A percentile compares a stretch with the other conserved stretches of the same genome.
These are phyloP conservation scores for Waltergamsia citrina DNA, from an alignment of 2,329 filamentous ascomycete genomes.

Conservation along the genomic window DNA sequence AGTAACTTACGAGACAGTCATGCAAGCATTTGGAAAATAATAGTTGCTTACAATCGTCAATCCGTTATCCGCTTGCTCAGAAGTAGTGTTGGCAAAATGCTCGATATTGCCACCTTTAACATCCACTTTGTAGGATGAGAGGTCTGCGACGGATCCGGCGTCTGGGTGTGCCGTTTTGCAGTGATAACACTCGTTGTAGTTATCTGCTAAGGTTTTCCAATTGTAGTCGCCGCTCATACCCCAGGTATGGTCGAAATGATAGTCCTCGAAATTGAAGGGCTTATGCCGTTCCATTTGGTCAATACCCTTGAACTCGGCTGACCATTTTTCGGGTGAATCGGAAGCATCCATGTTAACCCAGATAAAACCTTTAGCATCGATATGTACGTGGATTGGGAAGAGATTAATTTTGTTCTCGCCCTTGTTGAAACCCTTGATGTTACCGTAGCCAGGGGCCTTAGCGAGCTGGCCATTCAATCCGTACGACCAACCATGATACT, in stretches of 20 bases:
- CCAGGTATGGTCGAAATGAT: constrained; percentile 48
- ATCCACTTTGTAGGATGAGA: constrained; percentile 43
- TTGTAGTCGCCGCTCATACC: constrained; percentile 47
- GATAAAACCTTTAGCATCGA: too few relatives aligned
- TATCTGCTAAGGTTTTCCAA: constrained; percentile 49
- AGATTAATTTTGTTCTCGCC: too few relatives aligned
- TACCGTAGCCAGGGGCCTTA: too few relatives aligned
- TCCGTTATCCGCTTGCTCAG: constrained; percentile 36
- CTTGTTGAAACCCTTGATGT: too few relatives aligned
- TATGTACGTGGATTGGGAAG: too few relatives aligned
- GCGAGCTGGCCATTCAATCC: too few relatives aligned
- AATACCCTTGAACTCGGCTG: constrained; percentile 35
- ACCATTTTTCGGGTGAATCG: too few relatives aligned
- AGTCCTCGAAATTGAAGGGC: constrained; percentile 41
- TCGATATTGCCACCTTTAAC: constrained; percentile 37
- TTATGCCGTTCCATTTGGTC: constrained; percentile 33
- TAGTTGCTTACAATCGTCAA: constrained; percentile 35
- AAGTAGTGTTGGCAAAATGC: constrained; percentile 34
- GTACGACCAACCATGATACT: too few relatives aligned
- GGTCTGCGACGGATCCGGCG: constrained; percentile 43
- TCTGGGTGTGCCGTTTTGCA: constrained; percentile 50
- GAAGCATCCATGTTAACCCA: too few relatives aligned
- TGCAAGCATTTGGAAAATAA: constrained; percentile 40
- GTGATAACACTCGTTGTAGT: constrained; percentile 60
- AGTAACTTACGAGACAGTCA: constrained; percentile 38